Base-by-base conservation (phyloP, 2,329 filamentous ascomycete genomes). In the Talaromyces sp. region DNA sequence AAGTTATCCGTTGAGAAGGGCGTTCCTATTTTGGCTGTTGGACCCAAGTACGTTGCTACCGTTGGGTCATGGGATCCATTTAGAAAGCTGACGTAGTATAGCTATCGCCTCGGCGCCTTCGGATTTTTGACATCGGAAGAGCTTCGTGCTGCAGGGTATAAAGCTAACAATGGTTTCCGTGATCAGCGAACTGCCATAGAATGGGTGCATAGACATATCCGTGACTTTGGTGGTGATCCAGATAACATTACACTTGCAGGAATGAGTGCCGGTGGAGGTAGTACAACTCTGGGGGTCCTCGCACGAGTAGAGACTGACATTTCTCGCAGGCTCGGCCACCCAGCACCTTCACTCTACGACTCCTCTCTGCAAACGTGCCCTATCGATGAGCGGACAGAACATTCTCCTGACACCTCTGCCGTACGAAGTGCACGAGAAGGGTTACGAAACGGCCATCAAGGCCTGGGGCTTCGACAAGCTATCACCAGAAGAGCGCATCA, bases 101-200 rank as follows among this genome's bases (percentile, higher is more conserved):
- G 81, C 65, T 87, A 86, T 70, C 83, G 82, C 35, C 66, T 83
- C 3, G 77, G 77, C 6, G 71, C 73, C 5, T 73, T 78, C 11
- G 80, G 83, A 1, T 83, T 84, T 65, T 66, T 85, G 61, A 83
- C 82, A 3, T 85, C 83, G 0, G 70, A 78, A 52, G 83, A 83
- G 58, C 72, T 85, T 19, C 75, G 78, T 3, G 73, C 79, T 25
- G 79, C 78, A 4, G 82, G 81, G 0, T 81, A 78, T 61, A 77
- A 77, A 27, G 70, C 78, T 1, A 84, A 84, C 67, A 80, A 81
- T 66, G 80, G 79, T 0, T 71, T 84, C 2, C 69, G 77, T 31
- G 82, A 88, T 69, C 85, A 87, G 64, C 69, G 72, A n/a, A 73
- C 75, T 15, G 75, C 74, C 3, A 69, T 80, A 15, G 68, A 73